These are phyloP conservation scores for Annulohypoxylon nitens DNA, from an alignment of 495 filamentous ascomycete species.

Conservation along the genomic window DNA sequence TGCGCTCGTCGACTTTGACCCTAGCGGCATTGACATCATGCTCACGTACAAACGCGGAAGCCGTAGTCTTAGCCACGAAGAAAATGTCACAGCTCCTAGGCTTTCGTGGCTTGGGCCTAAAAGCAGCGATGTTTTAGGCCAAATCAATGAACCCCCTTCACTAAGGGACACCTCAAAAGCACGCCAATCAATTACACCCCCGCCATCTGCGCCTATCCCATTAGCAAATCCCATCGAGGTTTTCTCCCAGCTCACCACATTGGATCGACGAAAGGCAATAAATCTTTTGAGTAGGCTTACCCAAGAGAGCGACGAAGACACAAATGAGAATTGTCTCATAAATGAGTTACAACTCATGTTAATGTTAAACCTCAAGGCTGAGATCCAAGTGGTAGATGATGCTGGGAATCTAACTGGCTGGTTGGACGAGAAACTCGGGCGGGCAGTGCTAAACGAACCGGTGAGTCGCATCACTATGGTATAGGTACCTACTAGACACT, in stretches of 20 bases:
- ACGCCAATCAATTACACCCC: not conserved
- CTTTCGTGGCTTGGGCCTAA: conserved; percentile 83
- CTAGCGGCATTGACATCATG: conserved; percentile 87
- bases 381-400: conserved; percentile 86
- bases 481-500: no score
- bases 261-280: conserved; percentile 76
- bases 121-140: conserved; percentile 67
- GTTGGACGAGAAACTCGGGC: conserved; percentile 67
- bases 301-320: conserved; percentile 3
- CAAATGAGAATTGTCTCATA: conserved; percentile 61
- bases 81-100: conserved; percentile 65
- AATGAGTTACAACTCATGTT: conserved; percentile 87
- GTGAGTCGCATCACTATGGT: not conserved
- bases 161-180: not conserved
- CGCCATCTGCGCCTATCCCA: conserved; percentile 44
- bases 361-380: conserved; percentile 86
- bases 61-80: conserved; percentile 75
- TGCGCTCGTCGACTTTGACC: conserved; percentile 85
- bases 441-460: not conserved
- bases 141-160: not conserved
- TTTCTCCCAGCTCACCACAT: conserved; percentile 65
- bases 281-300: conserved; percentile 70
- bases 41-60: conserved; percentile 92
- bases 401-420: conserved; percentile 71
- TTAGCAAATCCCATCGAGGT: conserved; percentile 44